These are phyloP conservation scores for Lupinus albus DNA, from an alignment of 306 rosid genomes.

Conservation along the genomic window DNA sequence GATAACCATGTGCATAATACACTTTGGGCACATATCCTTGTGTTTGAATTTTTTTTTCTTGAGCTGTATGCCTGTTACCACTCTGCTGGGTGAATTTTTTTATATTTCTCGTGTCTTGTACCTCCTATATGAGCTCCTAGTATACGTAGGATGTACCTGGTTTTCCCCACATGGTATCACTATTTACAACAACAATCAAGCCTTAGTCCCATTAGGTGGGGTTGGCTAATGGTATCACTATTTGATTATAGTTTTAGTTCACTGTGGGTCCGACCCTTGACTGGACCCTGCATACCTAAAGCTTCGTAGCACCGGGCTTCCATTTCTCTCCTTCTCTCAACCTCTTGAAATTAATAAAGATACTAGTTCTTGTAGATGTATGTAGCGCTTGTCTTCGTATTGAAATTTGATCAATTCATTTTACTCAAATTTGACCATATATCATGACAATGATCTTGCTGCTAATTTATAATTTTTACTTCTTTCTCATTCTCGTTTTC, in stretches of 20 bases:
- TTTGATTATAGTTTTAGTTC: not conserved
- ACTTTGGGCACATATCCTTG: not conserved
- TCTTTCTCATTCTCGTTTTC: conserved; percentile 34
- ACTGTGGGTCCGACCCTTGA: not conserved
- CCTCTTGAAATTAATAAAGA: not conserved
- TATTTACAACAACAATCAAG: no score
- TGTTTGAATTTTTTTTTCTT: not conserved
- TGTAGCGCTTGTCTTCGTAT: conserved; percentile 13
- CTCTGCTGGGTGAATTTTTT: conserved; percentile 1
- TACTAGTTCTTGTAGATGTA: not conserved
- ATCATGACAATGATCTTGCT: not conserved
- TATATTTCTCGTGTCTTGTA: not conserved
- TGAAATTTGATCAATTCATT: conserved; percentile 25
- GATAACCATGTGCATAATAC: not conserved
- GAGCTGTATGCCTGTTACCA: conserved; percentile 11
- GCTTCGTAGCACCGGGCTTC: not conserved
- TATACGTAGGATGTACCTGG: conserved; percentile 19
- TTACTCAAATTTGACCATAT: not conserved
- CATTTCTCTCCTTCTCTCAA: no score
- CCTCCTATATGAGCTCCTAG: conserved; percentile 14
- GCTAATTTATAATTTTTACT: conserved; percentile 10
- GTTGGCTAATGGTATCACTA: not conserved
- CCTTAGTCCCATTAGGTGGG: no score
- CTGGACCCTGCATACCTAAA: not conserved
- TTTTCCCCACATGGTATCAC: conserved; percentile 1